Conservation (phyloP, 345 rosid genomes). For the Salix viminalis region DNA sequence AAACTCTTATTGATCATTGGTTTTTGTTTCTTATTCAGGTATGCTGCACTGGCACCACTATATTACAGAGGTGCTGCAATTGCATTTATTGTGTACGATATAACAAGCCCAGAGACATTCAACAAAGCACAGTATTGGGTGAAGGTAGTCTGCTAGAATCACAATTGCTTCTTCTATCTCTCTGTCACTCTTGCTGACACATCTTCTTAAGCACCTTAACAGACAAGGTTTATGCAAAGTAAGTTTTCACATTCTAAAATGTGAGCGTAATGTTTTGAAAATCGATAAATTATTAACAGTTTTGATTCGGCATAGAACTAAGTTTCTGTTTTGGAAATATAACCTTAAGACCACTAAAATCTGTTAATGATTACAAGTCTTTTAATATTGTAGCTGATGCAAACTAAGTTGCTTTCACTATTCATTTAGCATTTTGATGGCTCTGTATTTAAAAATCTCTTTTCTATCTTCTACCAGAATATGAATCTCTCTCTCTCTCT, state of each 20-base stretch:
- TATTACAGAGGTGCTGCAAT: slow-evolving; percentile 97
- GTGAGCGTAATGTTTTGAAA: background rate
- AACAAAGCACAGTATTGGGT: slow-evolving; percentile 96
- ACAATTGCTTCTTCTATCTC: background rate
- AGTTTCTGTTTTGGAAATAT: background rate
- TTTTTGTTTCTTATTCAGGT: slow-evolving; percentile 37
- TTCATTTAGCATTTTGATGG: background rate
- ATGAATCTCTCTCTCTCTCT: background rate
- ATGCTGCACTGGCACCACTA: slow-evolving; percentile 96
- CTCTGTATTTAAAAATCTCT: background rate
- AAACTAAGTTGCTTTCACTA: background rate
- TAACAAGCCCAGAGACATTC: slow-evolving; percentile 90
- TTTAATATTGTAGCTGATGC: background rate
- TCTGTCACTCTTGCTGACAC: background rate
- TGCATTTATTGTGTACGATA: slow-evolving; percentile 92
- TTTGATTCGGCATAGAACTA: background rate
- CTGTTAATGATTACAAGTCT: background rate
- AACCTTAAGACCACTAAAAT: background rate
- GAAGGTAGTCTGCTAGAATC: slow-evolving; percentile 49
- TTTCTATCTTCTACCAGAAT: background rate
- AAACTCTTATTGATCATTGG: background rate
- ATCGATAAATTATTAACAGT: background rate
- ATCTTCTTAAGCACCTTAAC: background rate
- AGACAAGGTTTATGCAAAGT: background rate
- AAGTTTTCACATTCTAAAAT: background rate